These are phyloP conservation scores for Chrysosporium keratinophilum DNA, from an alignment of 2,329 filamentous ascomycete genomes.

Conservation along the genomic window DNA sequence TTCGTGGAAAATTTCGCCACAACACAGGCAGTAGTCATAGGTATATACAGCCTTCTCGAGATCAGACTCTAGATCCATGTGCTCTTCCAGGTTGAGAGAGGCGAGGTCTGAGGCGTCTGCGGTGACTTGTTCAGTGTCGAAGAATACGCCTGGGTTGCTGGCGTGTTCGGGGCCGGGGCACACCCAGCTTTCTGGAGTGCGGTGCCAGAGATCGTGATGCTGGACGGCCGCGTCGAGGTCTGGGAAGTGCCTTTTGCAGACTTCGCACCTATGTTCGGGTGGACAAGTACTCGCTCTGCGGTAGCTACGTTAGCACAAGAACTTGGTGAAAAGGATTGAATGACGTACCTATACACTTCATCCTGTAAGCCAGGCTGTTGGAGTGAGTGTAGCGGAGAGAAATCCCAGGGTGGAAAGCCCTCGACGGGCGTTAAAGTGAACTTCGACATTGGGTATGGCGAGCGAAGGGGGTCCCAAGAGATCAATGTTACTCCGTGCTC, in stretches of 20 bases:
- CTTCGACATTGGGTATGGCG: slow-evolving; percentile 13
- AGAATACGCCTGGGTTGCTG: slow-evolving; percentile 9
- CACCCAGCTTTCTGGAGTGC: slow-evolving; percentile 8
- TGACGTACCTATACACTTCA: slow-evolving; percentile 7
- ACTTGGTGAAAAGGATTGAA: background rate
- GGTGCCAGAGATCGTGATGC: slow-evolving; percentile 14
- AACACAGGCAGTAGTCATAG: slow-evolving; percentile 13
- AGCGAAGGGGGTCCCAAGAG: slow-evolving; percentile 14
- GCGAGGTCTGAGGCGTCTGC: slow-evolving; percentile 1
- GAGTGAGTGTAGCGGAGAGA: slow-evolving; percentile 3
- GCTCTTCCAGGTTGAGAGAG: slow-evolving; percentile 2
- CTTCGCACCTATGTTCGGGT: slow-evolving; percentile 2
- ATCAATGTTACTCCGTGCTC: slow-evolving; percentile 12
- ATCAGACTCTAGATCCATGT: background rate
- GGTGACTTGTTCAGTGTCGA: slow-evolving; percentile 7
- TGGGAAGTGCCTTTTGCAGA: slow-evolving; percentile 8
- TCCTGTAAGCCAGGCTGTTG: slow-evolving; percentile 11
- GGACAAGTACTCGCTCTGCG: background rate
- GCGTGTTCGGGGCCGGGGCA: slow-evolving; percentile 11
- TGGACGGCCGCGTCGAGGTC: slow-evolving; percentile 1
- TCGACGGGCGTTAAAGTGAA: slow-evolving; percentile 10
- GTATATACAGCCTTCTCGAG: background rate
- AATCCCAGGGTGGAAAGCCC: slow-evolving; percentile 12
- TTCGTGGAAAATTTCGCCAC: slow-evolving; percentile 10
- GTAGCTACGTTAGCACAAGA: background rate